These are phyloP conservation scores for Macroventuria anomochaeta DNA, from an alignment of 2,329 filamentous ascomycete species.

Conservation along the genomic window DNA sequence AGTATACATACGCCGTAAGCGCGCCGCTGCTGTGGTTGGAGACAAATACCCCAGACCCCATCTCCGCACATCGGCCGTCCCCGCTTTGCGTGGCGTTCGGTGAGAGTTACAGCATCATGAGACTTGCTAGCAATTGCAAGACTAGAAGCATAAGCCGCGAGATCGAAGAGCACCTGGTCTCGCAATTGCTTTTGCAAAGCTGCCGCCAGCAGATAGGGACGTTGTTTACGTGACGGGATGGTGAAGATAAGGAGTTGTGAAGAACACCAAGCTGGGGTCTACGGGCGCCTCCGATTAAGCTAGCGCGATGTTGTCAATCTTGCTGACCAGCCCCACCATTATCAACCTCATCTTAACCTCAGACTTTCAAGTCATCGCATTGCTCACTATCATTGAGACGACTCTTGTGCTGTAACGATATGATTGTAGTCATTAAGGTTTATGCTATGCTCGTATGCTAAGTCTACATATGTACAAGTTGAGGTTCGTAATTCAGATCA, in stretches of 20 bases:
- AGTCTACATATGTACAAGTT: slow-evolving; percentile 3
- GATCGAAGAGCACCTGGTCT: too few relatives aligned
- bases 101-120: not conserved
- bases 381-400: not conserved
- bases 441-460: not conserved
- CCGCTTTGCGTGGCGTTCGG: slow-evolving; percentile 8
- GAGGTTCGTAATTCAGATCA: not conserved
- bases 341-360: not conserved
- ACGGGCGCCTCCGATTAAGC: not conserved
- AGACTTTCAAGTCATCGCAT: not conserved
- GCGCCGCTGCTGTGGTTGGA: slow-evolving; percentile 5
- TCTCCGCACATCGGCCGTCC: slow-evolving; percentile 13
- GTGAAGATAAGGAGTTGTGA: slow-evolving; percentile 8
- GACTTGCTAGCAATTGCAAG: too few relatives aligned
- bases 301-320: slow-evolving; percentile 1
- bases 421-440: not conserved
- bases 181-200: too few relatives aligned
- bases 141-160: too few relatives aligned
- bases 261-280: not conserved
- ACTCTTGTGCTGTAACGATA: not conserved
- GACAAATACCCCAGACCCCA: slow-evolving; percentile 6
- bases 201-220: too few relatives aligned
- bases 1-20: slow-evolving; percentile 9
- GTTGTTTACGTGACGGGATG: not conserved
- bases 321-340: not conserved